Conservation (phyloP, 768 basidiomycete species). For the Lentinula sp. region DNA sequence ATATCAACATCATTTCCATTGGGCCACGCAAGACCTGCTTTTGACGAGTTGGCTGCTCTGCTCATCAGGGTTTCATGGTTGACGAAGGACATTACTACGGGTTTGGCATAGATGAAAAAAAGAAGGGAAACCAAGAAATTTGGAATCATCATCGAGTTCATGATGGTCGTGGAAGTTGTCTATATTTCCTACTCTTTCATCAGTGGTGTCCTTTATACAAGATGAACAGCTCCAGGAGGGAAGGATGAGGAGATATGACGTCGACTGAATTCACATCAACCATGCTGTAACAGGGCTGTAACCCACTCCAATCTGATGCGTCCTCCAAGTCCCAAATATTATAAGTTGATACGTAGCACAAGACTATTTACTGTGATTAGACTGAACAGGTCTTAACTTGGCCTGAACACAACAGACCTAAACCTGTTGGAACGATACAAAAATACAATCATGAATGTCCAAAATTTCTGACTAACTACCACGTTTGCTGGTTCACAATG, state of each 20-base stretch:
- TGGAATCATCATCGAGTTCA: neutral
- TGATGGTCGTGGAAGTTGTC: neutral
- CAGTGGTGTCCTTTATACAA: neutral
- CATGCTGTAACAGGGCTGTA: neutral
- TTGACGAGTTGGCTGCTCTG: conserved; percentile 22
- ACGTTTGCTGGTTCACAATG: neutral
- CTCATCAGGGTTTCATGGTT: neutral
- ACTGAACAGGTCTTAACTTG: no score
- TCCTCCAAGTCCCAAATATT: no score
- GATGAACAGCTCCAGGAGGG: neutral
- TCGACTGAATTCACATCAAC: neutral
- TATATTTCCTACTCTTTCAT: neutral
- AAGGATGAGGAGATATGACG: neutral
- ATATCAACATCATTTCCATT: conserved; percentile 37
- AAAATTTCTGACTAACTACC: neutral
- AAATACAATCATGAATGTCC: no score
- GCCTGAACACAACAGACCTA: no score
- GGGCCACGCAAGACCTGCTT: conserved; percentile 46
- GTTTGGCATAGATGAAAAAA: neutral
- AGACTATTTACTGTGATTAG: no score
- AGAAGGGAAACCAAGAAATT: neutral
- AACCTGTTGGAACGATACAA: no score
- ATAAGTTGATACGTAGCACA: no score
- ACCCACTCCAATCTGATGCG: neutral
- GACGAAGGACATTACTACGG: neutral